These are phyloP conservation scores for Capronia coronata DNA, from an alignment of 2,329 filamentous ascomycete species.

Conservation along the genomic window DNA sequence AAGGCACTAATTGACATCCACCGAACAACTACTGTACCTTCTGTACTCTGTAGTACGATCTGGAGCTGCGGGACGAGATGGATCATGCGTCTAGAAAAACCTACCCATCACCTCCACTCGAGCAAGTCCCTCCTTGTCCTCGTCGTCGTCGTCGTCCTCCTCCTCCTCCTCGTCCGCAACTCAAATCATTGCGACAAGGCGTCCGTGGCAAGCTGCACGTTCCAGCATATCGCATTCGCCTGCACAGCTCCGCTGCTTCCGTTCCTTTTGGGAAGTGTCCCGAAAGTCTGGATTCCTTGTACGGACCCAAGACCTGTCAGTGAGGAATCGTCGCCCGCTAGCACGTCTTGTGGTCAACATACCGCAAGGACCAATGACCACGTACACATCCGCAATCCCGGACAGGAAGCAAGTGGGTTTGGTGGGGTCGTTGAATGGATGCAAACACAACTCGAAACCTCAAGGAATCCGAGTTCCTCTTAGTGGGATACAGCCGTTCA, in stretches of 20 bases:
- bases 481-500: too few species aligned
- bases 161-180: neutral
- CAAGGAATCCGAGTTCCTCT: too few species aligned
- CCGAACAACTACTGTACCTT: neutral
- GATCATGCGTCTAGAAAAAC: too few species aligned
- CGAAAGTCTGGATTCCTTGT: neutral
- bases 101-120: neutral
- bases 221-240: neutral
- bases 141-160: too few species aligned
- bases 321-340: neutral
- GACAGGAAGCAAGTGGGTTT: neutral
- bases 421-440: neutral
- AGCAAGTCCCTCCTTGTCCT: neutral
- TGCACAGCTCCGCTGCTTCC: neutral
- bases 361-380: neutral
- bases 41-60: too few species aligned
- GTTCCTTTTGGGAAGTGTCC: neutral
- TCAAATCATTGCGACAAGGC: neutral
- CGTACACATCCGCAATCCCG: neutral
- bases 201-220: neutral
- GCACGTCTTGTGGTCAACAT: neutral
- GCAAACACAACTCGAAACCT: neutral
- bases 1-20: neutral
- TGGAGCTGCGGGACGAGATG: too few species aligned
- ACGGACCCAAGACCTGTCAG: neutral